A percentile compares a stretch with the other conserved stretches of the same genome.
Evolutionary conservation across 371 early-diverging fungal species (phyloP).

Genomic region (Actinomortierella ambigua): DNA sequence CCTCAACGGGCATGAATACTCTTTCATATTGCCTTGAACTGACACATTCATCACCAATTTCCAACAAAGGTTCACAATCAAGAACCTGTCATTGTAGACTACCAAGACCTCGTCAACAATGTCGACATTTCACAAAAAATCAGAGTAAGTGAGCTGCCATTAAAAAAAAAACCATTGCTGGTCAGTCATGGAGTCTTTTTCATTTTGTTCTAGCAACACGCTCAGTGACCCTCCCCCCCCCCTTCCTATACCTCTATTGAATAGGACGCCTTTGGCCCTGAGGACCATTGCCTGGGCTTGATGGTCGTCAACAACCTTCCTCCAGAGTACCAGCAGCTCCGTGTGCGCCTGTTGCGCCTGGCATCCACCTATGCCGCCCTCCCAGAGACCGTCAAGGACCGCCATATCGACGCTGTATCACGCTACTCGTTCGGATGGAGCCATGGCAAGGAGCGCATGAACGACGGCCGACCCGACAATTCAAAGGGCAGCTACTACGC

Average conservation of each 20-base stretch:
- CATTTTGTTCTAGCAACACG: constrained; percentile 10
- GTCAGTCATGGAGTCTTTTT: constrained; percentile 13
- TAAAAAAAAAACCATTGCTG: constrained; percentile 14
- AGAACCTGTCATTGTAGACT: constrained; percentile 41
- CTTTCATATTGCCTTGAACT: too few species aligned
- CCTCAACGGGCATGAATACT: too few species aligned
- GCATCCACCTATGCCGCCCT: constrained; percentile 59
- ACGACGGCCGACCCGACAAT: constrained; percentile 53
- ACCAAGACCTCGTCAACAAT: constrained; percentile 36
- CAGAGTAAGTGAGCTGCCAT: constrained; percentile 9
- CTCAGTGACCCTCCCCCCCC: too few species aligned
- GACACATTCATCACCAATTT: too few species aligned
- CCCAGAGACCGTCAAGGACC: constrained; percentile 49
- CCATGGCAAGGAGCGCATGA: constrained; percentile 68
- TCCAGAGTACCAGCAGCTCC: constrained; percentile 36
- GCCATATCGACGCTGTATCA: constrained; percentile 51
- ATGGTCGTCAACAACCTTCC: constrained; percentile 58
- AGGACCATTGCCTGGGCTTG: constrained; percentile 52
- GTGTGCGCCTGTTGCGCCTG: constrained; percentile 51
- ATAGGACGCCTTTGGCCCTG: constrained; percentile 54
- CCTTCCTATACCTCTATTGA: too few species aligned
- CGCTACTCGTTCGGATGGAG: constrained; percentile 64
- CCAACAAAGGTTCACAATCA: background rate
- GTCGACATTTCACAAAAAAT: constrained; percentile 40
- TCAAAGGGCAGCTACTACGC: constrained; percentile 56